Conservation (phyloP, 768 basidiomycete species). For the Lactarius akahatsu region DNA sequence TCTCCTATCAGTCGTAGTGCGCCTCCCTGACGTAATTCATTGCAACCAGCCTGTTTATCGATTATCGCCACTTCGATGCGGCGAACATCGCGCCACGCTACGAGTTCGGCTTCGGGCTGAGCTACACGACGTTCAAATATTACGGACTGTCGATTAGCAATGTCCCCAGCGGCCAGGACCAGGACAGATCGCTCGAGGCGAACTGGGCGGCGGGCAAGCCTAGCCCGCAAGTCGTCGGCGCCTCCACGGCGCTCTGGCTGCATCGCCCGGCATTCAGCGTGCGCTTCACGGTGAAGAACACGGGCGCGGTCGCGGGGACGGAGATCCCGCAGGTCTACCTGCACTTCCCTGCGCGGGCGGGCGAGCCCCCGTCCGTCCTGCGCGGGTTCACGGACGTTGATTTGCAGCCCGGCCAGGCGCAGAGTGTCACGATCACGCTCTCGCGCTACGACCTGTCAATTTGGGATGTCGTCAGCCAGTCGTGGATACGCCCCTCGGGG, state of each 20-base stretch:
- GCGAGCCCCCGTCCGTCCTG: constrained; percentile 70
- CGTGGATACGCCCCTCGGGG: constrained; percentile 38
- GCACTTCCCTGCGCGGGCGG: constrained; percentile 58
- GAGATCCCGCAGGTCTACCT: constrained; percentile 82
- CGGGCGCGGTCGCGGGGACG: constrained; percentile 57
- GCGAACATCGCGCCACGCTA: constrained; percentile 74
- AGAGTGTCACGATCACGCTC: constrained; percentile 29
- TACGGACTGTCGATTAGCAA: constrained; percentile 51
- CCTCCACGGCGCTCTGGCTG: constrained; percentile 64
- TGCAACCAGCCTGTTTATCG: constrained; percentile 32
- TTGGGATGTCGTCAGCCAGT: constrained; percentile 39
- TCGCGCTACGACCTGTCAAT: constrained; percentile 32
- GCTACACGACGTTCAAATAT: constrained; percentile 82
- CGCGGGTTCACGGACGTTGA: constrained; percentile 33
- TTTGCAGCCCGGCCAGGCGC: constrained; percentile 29
- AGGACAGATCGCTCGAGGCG: constrained; percentile 41
- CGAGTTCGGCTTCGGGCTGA: constrained; percentile 89
- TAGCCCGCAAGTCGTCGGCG: constrained; percentile 54
- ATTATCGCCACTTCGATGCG: constrained; percentile 45
- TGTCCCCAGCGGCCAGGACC: constrained; percentile 38
- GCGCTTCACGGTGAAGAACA: constrained; percentile 65
- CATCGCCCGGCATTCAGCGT: constrained; percentile 64
- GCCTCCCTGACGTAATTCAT: not conserved
- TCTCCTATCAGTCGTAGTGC: constrained; percentile 18
- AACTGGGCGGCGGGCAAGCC: constrained; percentile 63